Evolutionary conservation across 83 land plant genomes (phyloP).

Genomic region (Picea abies): DNA sequence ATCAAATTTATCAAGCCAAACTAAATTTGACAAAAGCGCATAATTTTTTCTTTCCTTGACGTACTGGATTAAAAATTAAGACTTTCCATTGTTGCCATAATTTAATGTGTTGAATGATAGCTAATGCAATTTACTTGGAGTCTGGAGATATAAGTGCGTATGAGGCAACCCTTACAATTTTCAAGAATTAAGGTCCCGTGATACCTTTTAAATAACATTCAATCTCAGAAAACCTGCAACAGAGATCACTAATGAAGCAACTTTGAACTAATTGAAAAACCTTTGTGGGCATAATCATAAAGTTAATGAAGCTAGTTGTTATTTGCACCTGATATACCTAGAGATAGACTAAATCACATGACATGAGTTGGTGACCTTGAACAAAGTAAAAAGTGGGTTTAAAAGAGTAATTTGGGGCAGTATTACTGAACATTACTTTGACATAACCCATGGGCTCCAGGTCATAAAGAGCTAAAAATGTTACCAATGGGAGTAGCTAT

Average conservation of each 20-base stretch:
- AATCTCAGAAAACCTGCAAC: neutral
- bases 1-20: neutral
- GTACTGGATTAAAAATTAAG: neutral
- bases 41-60: neutral
- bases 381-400: no score
- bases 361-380: no score
- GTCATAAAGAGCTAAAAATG: neutral
- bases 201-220: neutral
- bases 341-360: no score
- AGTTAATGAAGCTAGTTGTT: neutral
- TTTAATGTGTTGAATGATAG: neutral
- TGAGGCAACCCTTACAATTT: neutral
- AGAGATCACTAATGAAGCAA: neutral
- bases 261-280: neutral
- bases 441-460: no score
- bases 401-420: no score
- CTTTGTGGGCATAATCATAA: neutral
- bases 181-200: neutral
- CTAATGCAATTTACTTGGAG: neutral
- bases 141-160: neutral
- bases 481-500: conserved; percentile 1
- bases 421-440: no score
- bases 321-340: no score
- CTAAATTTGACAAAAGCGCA: neutral
- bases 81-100: neutral